Evolutionary conservation across 371 early-diverging fungal genomes (phyloP).

Genomic region (Zancudomyces culisetae): DNA sequence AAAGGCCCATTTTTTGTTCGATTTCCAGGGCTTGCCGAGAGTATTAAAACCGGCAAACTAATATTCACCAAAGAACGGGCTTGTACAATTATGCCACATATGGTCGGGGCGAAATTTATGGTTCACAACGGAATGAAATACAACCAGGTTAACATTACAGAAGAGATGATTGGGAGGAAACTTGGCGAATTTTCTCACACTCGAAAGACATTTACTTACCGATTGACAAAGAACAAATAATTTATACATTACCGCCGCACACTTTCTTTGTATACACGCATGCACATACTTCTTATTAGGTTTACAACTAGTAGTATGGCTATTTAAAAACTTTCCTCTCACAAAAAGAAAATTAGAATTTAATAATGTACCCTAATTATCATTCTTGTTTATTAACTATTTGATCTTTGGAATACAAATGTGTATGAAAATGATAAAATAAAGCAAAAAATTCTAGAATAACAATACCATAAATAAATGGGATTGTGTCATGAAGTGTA

Average conservation of each 20-base stretch:
- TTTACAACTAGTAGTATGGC: background rate
- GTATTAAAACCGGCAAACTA: constrained; percentile 30
- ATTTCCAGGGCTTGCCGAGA: constrained; percentile 40
- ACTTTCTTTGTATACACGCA: too few relatives aligned
- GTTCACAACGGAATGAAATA: constrained; percentile 91
- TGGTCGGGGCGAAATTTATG: constrained; percentile 76
- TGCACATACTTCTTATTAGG: background rate
- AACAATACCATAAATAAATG: too few relatives aligned
- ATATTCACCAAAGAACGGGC: constrained; percentile 62
- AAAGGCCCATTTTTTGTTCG: constrained; percentile 84
- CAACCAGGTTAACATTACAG: constrained; percentile 64
- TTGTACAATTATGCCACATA: constrained; percentile 80
- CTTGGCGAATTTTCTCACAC: constrained; percentile 89
- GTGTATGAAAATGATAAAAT: too few relatives aligned
- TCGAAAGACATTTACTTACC: constrained; percentile 71
- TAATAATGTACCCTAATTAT: too few relatives aligned
- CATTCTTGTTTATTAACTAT: too few relatives aligned
- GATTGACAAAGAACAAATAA: constrained; percentile 71
- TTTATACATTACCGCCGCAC: background rate
- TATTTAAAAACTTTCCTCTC: too few relatives aligned
- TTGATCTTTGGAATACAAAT: too few relatives aligned
- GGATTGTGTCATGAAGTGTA: too few relatives aligned
- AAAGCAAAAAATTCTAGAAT: too few relatives aligned
- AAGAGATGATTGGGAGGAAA: constrained; percentile 94
- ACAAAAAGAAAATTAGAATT: too few relatives aligned